A percentile compares a stretch with the other conserved stretches of the same genome.
Evolutionary conservation across 805 yeast species (phyloP).

Genomic region (Starmerella bombicola): DNA sequence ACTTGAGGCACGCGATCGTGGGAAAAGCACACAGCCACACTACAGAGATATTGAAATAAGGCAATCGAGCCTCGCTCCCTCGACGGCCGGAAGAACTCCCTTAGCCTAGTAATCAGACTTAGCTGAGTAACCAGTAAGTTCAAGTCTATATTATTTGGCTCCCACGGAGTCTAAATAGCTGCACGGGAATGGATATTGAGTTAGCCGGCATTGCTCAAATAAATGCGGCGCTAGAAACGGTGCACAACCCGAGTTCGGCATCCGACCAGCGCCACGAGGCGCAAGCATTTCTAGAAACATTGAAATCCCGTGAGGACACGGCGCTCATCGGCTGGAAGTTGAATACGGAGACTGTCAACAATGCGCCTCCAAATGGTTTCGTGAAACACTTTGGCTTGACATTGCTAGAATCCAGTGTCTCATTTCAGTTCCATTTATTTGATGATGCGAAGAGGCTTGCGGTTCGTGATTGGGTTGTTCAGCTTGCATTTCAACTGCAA

Average conservation of each 20-base stretch:
- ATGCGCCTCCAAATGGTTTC: constrained; percentile 35
- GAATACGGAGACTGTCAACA: constrained; percentile 11
- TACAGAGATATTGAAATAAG: no score
- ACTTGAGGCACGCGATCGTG: no score
- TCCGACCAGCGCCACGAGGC: constrained; percentile 38
- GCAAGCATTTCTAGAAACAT: constrained; percentile 55
- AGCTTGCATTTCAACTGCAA: constrained; percentile 49
- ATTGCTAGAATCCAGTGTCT: constrained; percentile 60
- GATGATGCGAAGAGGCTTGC: constrained; percentile 49
- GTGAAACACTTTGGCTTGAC: constrained; percentile 87
- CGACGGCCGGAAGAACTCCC: no score
- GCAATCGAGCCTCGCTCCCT: no score
- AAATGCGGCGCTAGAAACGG: constrained; percentile 53
- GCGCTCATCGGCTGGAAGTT: constrained; percentile 89
- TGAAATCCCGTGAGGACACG: constrained; percentile 67
- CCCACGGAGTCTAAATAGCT: no score
- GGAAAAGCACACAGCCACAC: no score
- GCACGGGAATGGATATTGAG: constrained; percentile 1
- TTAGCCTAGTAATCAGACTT: no score
- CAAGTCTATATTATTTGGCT: no score
- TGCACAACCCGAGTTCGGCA: constrained; percentile 28
- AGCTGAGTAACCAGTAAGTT: no score
- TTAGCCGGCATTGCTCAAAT: constrained; percentile 30
- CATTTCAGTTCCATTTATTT: constrained; percentile 41
- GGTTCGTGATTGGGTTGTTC: constrained; percentile 73